Evolutionary conservation across 2,329 filamentous ascomycete genomes (phyloP).

Genomic region (Zymoseptoria tritici): DNA sequence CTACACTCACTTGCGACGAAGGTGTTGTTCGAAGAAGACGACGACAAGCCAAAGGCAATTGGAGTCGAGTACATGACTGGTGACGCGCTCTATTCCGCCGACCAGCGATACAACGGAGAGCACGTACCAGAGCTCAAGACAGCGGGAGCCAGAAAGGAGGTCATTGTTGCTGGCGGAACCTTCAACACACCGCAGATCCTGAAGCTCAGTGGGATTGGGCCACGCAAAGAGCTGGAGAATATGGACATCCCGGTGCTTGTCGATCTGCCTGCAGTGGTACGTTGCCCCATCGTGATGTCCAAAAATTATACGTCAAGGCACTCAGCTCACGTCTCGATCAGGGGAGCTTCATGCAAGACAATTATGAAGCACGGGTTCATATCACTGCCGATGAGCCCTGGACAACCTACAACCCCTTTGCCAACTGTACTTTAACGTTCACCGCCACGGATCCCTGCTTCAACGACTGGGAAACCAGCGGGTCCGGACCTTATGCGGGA

Average conservation of each 20-base stretch:
- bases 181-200: constrained; percentile 41
- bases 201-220: constrained; percentile 45
- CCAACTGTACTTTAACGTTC: not conserved
- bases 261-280: constrained; percentile 51
- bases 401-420: not conserved
- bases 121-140: constrained; percentile 33
- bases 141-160: constrained; percentile 11
- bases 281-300: not conserved
- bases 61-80: constrained; percentile 39
- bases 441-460: not conserved
- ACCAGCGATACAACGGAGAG: constrained; percentile 27
- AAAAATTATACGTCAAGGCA: not conserved
- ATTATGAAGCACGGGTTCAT: not conserved
- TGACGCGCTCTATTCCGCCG: constrained; percentile 31
- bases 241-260: constrained; percentile 47
- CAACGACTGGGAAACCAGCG: not conserved
- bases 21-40: constrained; percentile 56
- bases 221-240: constrained; percentile 42
- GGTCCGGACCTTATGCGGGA: not conserved
- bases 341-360: not conserved
- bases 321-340: not conserved
- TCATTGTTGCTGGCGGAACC: constrained; percentile 39
- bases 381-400: not conserved
- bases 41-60: constrained; percentile 43
- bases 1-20: constrained; percentile 61